These are phyloP conservation scores for Pyrenochaeta sp. DNA, from an alignment of 2,329 filamentous ascomycete species.

Conservation along the genomic window DNA sequence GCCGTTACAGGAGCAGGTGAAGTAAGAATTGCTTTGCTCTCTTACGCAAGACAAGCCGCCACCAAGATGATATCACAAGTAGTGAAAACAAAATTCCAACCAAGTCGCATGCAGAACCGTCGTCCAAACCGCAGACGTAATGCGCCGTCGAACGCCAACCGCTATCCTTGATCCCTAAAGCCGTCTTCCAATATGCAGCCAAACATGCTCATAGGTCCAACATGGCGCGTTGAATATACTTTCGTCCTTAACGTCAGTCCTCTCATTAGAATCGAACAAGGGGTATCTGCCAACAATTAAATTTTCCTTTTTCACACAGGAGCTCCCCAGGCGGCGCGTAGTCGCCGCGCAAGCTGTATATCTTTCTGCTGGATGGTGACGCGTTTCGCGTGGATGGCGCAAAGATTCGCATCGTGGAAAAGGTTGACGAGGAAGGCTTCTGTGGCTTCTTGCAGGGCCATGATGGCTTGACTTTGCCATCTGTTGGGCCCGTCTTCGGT, in stretches of 20 bases:
- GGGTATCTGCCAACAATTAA: constrained; percentile 17
- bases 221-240: background rate
- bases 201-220: background rate
- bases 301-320: constrained; percentile 28
- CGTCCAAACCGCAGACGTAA: background rate
- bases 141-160: constrained; percentile 14
- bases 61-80: constrained; percentile 1
- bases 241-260: background rate
- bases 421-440: constrained; percentile 81
- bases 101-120: background rate
- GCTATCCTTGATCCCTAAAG: background rate
- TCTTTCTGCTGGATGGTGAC: constrained; percentile 98
- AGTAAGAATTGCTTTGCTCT: background rate
- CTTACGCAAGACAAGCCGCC: background rate
- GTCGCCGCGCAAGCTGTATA: constrained; percentile 93
- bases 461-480: constrained; percentile 98
- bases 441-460: constrained; percentile 96
- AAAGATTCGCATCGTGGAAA: constrained; percentile 3
- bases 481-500: constrained; percentile 69
- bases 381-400: constrained; percentile 56
- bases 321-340: constrained; percentile 75
- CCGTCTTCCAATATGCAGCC: background rate
- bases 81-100: background rate
- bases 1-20: background rate
- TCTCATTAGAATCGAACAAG: constrained; percentile 10